Evolutionary conservation across 2,329 filamentous ascomycete genomes (phyloP).

Genomic region (Alternaria triticina): DNA sequence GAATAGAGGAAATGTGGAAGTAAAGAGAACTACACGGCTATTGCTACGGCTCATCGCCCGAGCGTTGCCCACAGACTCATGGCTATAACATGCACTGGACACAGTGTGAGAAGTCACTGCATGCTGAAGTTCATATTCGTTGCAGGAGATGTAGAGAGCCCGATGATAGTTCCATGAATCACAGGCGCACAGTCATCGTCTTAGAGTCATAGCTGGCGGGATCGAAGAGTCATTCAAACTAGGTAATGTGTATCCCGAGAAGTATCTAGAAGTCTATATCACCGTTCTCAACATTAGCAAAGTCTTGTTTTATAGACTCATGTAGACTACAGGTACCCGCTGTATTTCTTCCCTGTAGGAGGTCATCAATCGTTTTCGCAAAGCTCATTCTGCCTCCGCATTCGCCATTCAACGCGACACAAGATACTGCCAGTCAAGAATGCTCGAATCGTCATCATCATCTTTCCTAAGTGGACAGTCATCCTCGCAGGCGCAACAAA

Average conservation of each 20-base stretch:
- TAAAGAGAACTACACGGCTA: neutral
- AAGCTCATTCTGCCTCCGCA: neutral
- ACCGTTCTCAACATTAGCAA: too few relatives aligned
- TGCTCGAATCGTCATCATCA: neutral
- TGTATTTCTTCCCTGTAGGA: neutral
- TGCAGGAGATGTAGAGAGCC: neutral
- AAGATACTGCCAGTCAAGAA: neutral
- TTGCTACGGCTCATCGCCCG: neutral
- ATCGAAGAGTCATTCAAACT: neutral
- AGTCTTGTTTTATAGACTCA: neutral
- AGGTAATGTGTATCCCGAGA: neutral
- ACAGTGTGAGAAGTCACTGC: neutral
- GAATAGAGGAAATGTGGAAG: neutral
- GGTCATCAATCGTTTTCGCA: neutral
- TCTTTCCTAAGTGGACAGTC: neutral
- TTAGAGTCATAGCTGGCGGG: neutral
- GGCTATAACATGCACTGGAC: neutral
- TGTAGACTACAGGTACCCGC: fast-evolving
- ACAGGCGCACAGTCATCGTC: neutral
- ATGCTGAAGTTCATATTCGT: neutral
- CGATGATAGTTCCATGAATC: neutral
- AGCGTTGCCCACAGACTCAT: neutral
- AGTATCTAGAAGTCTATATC: too few relatives aligned
- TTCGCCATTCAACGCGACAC: neutral
- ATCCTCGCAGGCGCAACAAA: neutral